phyloP scores from a whole-genome alignment of 768 basidiomycete genomes.

The Tylopilus felleus region DNA sequence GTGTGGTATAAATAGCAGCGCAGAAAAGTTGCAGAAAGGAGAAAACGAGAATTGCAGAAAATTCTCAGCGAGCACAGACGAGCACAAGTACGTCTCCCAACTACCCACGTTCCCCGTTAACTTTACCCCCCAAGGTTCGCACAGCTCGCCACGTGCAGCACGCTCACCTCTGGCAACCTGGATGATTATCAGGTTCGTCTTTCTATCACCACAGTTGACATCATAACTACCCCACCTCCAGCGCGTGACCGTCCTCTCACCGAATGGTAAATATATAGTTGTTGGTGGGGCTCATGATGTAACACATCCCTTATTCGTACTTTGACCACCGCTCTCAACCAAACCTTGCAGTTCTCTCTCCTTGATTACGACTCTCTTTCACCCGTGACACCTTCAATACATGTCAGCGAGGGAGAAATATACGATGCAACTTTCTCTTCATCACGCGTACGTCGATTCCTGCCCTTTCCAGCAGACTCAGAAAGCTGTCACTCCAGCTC shows the following conservation, averaged over 20 bases:
- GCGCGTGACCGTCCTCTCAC: conserved; percentile 88
- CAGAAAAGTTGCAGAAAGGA: conserved; percentile 56
- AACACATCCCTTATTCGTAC: conserved; percentile 26
- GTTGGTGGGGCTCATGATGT: conserved; percentile 75
- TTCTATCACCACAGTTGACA: background rate
- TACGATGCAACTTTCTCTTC: conserved; percentile 82
- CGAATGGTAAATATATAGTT: conserved; percentile 58
- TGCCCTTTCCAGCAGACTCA: background rate
- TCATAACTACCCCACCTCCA: conserved; percentile 8
- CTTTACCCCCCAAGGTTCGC: conserved; percentile 15
- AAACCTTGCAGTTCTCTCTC: conserved; percentile 51
- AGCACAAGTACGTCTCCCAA: conserved; percentile 49
- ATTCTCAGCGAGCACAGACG: conserved; percentile 46
- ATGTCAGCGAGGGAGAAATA: conserved; percentile 68
- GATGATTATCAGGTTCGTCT: conserved; percentile 86
- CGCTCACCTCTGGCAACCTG: conserved; percentile 53
- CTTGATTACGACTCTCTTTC: conserved; percentile 59
- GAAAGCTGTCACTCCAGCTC: conserved; percentile 40
- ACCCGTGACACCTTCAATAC: conserved; percentile 46
- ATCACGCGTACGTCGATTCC: conserved; percentile 45
- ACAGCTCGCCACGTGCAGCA: conserved; percentile 47
- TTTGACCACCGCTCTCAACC: conserved; percentile 10
- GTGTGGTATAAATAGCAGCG: conserved; percentile 85
- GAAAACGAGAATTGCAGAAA: conserved; percentile 85
- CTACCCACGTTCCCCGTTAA: conserved; percentile 8